Evolutionary conservation across 192 early-diverging fungal genomes (phyloP), one percentile per base, ranked within the genome.

Genomic region (Spizellomyces punctatus): DNA sequence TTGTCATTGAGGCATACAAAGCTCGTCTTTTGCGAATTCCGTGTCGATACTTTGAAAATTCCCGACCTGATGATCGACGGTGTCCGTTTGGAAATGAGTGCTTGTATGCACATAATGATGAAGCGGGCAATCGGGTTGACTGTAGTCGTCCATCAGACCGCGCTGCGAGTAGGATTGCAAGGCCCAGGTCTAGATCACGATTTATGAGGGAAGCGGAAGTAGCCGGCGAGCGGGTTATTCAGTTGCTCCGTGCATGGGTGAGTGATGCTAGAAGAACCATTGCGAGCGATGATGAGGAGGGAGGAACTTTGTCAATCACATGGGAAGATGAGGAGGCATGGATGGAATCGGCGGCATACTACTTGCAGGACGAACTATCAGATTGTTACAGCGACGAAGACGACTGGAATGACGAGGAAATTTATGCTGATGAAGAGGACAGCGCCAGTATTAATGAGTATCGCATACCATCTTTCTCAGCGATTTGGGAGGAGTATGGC

Each of bases 31-130:
- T 41, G 14, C 17, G 14, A 14, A 9, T 61, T 16, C 59, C 14
- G 36, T 61, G 59, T 42, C 17, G 36, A 61, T 61, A 61, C 42
- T 61, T 10, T 42, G 42, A 61, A 41, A 14, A 41, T 41, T 61
- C 59, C 14, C 59, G 14, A 4, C 17, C 5, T 16, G 5, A 19
- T 41, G 16, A 14, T 6, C 59, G 59, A 14, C 17, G 17, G 22
- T 61, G 59, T 41, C 59, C 59, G 9, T 61, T 12, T 42, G 59
- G 59, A 17, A 41, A 61, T 41, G 36, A 61, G 14, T 61, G 59
- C 42, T 41, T 61, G 17, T 41, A 41, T 41, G 36, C 17, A 6
- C 59, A 61, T 61, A 42, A 61, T 41, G 59, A 42, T 61, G 50
- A 54, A 19, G 17, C 12, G 14, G 50, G 50, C 14, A 19, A n/a